Percentiles rank a stretch among this genome's conserved stretches.
Evolutionary conservation across 2,329 filamentous ascomycete species (phyloP).

Genomic region (Calonectria naviculata): DNA sequence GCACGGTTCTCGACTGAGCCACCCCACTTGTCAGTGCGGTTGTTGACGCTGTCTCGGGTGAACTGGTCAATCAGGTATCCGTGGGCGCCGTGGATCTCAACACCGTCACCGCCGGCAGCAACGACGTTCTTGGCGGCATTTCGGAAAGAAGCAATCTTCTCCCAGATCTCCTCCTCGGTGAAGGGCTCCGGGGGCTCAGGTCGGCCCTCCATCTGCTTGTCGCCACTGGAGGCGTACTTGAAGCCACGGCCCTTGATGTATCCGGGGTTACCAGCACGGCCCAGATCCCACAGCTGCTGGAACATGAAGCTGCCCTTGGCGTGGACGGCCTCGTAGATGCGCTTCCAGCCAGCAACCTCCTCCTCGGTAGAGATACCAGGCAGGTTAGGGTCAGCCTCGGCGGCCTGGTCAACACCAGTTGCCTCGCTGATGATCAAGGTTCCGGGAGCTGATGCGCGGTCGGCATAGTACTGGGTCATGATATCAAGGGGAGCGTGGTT

Average conservation of each 20-base stretch:
- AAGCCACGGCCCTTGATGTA: constrained; percentile 36
- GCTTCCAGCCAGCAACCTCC: constrained; percentile 71
- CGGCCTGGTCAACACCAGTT: constrained; percentile 52
- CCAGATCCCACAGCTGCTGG: constrained; percentile 73
- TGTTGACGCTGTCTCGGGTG: constrained; percentile 61
- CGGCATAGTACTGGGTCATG: constrained; percentile 56
- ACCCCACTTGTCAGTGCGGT: constrained; percentile 65
- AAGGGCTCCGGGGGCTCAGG: constrained; percentile 46
- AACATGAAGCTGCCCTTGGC: constrained; percentile 70
- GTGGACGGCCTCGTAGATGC: constrained; percentile 72
- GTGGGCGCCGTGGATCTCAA: constrained; percentile 69
- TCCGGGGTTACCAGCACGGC: constrained; percentile 54
- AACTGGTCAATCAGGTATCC: constrained; percentile 76
- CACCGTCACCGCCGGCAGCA: constrained; percentile 74
- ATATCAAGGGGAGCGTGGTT: constrained; percentile 40
- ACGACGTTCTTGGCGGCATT: constrained; percentile 67
- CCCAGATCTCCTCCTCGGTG: constrained; percentile 73
- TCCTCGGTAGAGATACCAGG: constrained; percentile 68
- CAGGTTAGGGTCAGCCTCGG: constrained; percentile 47
- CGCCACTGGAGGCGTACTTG: constrained; percentile 41
- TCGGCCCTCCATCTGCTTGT: constrained; percentile 37
- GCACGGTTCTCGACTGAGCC: constrained; percentile 65
- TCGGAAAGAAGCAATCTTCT: constrained; percentile 70
- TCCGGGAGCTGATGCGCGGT: constrained; percentile 56
- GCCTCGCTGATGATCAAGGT: constrained; percentile 58